These are phyloP conservation scores for Alternaria alternata DNA, from an alignment of 2,329 filamentous ascomycete genomes.

Conservation along the genomic window DNA sequence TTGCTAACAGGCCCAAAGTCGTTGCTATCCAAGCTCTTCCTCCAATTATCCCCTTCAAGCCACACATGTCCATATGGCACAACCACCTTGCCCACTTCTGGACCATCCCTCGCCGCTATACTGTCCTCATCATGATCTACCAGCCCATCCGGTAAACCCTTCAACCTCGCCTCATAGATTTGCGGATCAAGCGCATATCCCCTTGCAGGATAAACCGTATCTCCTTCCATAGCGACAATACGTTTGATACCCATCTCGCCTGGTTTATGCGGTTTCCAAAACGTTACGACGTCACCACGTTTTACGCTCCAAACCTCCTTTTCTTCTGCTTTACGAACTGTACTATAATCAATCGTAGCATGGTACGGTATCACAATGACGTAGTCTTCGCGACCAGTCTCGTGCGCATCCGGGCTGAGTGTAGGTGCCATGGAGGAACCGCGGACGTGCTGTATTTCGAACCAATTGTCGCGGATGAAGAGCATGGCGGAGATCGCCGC, in stretches of 20 bases:
- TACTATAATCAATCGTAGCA: not conserved
- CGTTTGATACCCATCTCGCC: conserved; percentile 79
- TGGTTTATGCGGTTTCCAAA: conserved; percentile 68
- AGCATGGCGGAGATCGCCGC: conserved; percentile 25
- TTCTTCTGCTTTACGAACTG: not conserved
- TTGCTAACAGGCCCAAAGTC: conserved; percentile 85
- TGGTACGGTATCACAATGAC: conserved; percentile 48
- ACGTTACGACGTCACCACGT: conserved; percentile 56
- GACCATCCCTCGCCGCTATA: conserved; percentile 17
- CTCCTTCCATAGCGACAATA: conserved; percentile 81
- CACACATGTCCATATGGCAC: conserved; percentile 89
- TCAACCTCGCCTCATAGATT: conserved; percentile 16
- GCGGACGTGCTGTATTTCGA: conserved; percentile 49
- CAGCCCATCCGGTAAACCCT: conserved; percentile 43
- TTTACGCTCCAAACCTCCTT: conserved; percentile 33
- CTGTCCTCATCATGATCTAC: conserved; percentile 25
- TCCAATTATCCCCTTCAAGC: conserved; percentile 89
- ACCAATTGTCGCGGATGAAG: conserved; percentile 53
- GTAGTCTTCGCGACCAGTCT: conserved; percentile 50
- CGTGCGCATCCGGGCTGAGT: conserved; percentile 52
- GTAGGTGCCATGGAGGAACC: conserved; percentile 58
- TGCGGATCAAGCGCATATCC: conserved; percentile 57
- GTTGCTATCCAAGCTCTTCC: conserved; percentile 82
- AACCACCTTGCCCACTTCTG: conserved; percentile 54
- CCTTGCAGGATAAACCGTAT: conserved; percentile 65